These are phyloP conservation scores for Pestalotiopsis sp. DNA, from an alignment of 2,329 filamentous ascomycete genomes.

Conservation along the genomic window DNA sequence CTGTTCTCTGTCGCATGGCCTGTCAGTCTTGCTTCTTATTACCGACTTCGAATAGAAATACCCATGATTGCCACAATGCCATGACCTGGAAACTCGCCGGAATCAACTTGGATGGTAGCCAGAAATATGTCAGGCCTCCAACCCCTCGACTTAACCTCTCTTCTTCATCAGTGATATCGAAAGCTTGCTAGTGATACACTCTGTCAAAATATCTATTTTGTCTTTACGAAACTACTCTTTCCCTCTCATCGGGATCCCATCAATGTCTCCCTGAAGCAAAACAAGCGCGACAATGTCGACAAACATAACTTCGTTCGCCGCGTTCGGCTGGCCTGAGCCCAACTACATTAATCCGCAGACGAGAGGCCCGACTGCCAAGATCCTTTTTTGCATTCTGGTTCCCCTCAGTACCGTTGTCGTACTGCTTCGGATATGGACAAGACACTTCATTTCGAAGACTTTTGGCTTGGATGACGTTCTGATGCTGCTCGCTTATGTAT, in stretches of 20 bases:
- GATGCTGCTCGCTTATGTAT: conserved; percentile 39
- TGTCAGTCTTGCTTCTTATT: not conserved
- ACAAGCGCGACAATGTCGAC: conserved; percentile 20
- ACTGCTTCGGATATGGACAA: conserved; percentile 32
- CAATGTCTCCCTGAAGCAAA: not conserved
- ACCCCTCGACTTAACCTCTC: not conserved
- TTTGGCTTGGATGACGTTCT: conserved; percentile 38
- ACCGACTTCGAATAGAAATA: not conserved
- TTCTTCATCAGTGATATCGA: not conserved
- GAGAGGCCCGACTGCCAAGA: conserved; percentile 28
- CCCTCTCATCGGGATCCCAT: not conserved
- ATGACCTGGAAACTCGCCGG: not conserved
- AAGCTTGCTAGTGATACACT: not conserved
- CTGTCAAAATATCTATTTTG: too few relatives aligned
- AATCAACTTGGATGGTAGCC: not conserved
- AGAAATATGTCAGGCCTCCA: not conserved
- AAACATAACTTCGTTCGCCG: conserved; percentile 20
- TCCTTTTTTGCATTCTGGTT: conserved; percentile 28
- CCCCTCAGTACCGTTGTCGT: conserved; percentile 27
- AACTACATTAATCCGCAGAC: conserved; percentile 32
- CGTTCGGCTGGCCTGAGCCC: conserved; percentile 30
- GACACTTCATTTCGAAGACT: conserved; percentile 30
- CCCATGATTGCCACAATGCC: not conserved
- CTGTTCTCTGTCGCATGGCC: not conserved
- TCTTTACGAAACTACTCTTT: not conserved